These are phyloP conservation scores for Sonneratia alba DNA, from an alignment of 345 rosid genomes.

Conservation along the genomic window DNA sequence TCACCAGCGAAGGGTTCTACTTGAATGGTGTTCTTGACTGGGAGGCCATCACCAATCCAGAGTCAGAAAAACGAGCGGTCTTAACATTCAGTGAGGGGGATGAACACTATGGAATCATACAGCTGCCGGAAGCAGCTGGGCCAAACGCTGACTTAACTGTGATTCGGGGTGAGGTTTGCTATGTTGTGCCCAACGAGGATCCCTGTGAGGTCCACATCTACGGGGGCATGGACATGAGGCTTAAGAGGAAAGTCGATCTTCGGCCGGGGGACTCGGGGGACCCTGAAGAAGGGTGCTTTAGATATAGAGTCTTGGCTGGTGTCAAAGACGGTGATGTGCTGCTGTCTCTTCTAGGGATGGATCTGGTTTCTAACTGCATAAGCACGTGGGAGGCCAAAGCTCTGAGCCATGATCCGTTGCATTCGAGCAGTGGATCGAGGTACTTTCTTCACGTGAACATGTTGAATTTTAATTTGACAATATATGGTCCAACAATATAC, in stretches of 20 bases:
- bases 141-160: constrained; percentile 18
- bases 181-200: constrained; percentile 16
- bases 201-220: constrained; percentile 13
- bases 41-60: not conserved
- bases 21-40: constrained; percentile 18
- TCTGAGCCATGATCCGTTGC: not conserved
- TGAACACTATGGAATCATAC: constrained; percentile 21
- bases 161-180: constrained; percentile 28
- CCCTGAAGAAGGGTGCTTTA: not conserved
- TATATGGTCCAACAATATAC: too few species aligned
- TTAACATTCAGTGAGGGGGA: constrained; percentile 19
- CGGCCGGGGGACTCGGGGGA: not conserved
- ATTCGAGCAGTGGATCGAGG: constrained; percentile 6
- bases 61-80: constrained; percentile 8
- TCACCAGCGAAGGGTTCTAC: constrained; percentile 19
- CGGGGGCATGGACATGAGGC: constrained; percentile 23
- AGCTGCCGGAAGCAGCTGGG: constrained; percentile 18
- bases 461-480: too few species aligned
- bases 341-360: constrained; percentile 8
- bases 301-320: constrained; percentile 17
- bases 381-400: constrained; percentile 2
- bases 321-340: constrained; percentile 15
- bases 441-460: constrained; percentile 32
- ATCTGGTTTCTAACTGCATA: constrained; percentile 18
- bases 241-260: constrained; percentile 14